Percentiles rank a stretch among this genome's conserved stretches.
These are phyloP conservation scores for Fusarium buxicola DNA, from an alignment of 2,329 filamentous ascomycete genomes.

Conservation along the genomic window DNA sequence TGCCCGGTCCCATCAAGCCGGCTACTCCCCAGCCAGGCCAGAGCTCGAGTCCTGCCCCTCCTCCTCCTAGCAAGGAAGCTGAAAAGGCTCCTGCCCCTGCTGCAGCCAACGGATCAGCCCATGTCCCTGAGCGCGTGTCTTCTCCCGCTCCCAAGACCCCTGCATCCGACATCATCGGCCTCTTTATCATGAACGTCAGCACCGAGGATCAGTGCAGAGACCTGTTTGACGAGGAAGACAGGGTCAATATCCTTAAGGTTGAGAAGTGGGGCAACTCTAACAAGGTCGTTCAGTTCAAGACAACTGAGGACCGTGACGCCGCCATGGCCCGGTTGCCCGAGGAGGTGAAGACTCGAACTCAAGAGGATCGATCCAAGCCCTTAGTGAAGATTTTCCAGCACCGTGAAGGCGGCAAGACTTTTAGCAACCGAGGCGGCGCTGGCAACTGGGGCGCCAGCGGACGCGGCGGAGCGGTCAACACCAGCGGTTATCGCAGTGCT, in stretches of 20 bases:
- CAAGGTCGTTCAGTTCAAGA: slow-evolving; percentile 89
- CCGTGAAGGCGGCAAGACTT: slow-evolving; percentile 66
- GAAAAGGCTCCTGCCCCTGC: slow-evolving; percentile 64
- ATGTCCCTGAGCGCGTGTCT: slow-evolving; percentile 63
- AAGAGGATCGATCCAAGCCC: slow-evolving; percentile 81
- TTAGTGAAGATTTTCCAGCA: slow-evolving; percentile 87
- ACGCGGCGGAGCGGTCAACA: slow-evolving; percentile 67
- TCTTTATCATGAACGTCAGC: slow-evolving; percentile 90
- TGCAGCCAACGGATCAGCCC: slow-evolving; percentile 65
- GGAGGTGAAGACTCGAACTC: slow-evolving; percentile 78
- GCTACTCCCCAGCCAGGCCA: slow-evolving; percentile 64
- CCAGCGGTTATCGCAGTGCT: slow-evolving; percentile 86
- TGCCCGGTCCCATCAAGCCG: slow-evolving; percentile 53
- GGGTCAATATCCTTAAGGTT: slow-evolving; percentile 80
- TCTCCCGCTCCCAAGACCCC: slow-evolving; percentile 70
- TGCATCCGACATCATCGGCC: slow-evolving; percentile 77
- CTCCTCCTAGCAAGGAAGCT: slow-evolving; percentile 60
- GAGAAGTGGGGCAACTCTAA: slow-evolving; percentile 83
- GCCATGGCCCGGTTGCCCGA: slow-evolving; percentile 80
- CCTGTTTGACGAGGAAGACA: slow-evolving; percentile 86
- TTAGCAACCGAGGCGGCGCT: slow-evolving; percentile 70
- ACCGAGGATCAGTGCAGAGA: slow-evolving; percentile 85
- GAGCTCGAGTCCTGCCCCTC: slow-evolving; percentile 53
- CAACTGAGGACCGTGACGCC: slow-evolving; percentile 80
- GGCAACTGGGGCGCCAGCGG: slow-evolving; percentile 75